Percentiles rank a stretch among this genome's conserved stretches.
phyloP scores from a whole-genome alignment of 31 red algal genomes.

The Odonthalia washingtoniensis region DNA sequence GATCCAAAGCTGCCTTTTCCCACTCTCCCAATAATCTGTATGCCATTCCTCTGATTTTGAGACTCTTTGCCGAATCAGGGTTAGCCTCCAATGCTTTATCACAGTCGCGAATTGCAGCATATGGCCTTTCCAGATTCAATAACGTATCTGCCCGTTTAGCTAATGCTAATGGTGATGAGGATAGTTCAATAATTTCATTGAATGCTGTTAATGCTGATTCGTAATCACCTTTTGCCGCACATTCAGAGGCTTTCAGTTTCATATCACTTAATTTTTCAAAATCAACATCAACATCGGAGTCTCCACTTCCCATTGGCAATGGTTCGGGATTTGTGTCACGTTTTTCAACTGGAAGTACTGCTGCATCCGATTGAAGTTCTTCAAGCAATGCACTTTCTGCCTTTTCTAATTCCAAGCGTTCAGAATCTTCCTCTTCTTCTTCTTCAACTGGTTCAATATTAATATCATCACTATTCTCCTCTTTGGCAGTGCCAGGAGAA shows the following conservation, averaged over 20 bases:
- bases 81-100: slow-evolving; percentile 61
- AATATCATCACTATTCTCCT: neutral
- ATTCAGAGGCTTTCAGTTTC: slow-evolving; percentile 52
- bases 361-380: slow-evolving; percentile 57
- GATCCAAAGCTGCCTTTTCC: slow-evolving; percentile 57
- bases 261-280: slow-evolving; percentile 43
- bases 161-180: slow-evolving; percentile 50
- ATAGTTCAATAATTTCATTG: slow-evolving; percentile 46
- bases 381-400: slow-evolving; percentile 37
- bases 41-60: slow-evolving; percentile 73
- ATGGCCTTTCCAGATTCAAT: slow-evolving; percentile 50
- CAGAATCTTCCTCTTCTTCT: slow-evolving; percentile 22
- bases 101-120: slow-evolving; percentile 76
- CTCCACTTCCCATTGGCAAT: slow-evolving; percentile 45
- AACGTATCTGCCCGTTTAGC: slow-evolving; percentile 74
- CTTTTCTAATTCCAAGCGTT: slow-evolving; percentile 23
- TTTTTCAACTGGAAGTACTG: slow-evolving; percentile 39
- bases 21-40: slow-evolving; percentile 69
- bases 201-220: slow-evolving; percentile 46
- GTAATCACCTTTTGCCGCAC: slow-evolving; percentile 32
- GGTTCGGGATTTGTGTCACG: slow-evolving; percentile 45
- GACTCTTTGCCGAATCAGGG: slow-evolving; percentile 68
- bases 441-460: neutral
- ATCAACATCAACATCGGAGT: slow-evolving; percentile 56
- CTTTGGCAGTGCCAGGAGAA: neutral